These are phyloP conservation scores for Phytophthora citricola DNA, from an alignment of 352 stramenopile genomes.

Conservation along the genomic window DNA sequence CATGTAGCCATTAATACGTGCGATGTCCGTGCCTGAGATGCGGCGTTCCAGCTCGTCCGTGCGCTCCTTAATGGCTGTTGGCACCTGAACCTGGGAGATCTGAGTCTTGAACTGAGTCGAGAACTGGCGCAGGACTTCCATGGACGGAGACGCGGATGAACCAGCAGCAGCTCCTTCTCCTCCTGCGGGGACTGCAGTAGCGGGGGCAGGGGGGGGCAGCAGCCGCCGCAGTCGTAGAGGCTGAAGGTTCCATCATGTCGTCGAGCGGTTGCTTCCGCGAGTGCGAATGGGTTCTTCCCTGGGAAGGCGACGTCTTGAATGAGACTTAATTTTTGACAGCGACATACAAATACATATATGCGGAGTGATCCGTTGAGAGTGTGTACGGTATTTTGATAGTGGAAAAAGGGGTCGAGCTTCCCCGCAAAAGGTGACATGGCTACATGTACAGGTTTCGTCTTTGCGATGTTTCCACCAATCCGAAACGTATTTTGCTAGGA, in stretches of 20 bases:
- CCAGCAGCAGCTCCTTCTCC: not conserved
- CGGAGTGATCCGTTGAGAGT: slow-evolving; percentile 28
- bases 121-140: slow-evolving; percentile 36
- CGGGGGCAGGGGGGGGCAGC: slow-evolving; percentile 6
- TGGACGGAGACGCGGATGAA: not conserved
- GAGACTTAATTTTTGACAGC: slow-evolving; percentile 3
- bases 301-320: slow-evolving; percentile 2
- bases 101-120: slow-evolving; percentile 44
- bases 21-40: slow-evolving; percentile 82
- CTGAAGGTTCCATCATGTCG: slow-evolving; percentile 41
- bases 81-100: slow-evolving; percentile 65
- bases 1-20: slow-evolving; percentile 89
- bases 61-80: slow-evolving; percentile 69
- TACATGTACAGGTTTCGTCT: slow-evolving; percentile 14
- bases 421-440: slow-evolving; percentile 26
- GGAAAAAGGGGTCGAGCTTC: slow-evolving; percentile 15
- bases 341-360: slow-evolving; percentile 29
- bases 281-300: slow-evolving; percentile 21
- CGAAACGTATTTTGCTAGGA: slow-evolving; percentile 3
- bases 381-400: not conserved
- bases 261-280: slow-evolving; percentile 23
- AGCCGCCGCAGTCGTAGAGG: slow-evolving; percentile 27
- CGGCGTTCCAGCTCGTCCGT: slow-evolving; percentile 74
- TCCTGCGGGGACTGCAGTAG: slow-evolving; percentile 4
- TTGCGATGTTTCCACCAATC: slow-evolving; percentile 25